Conservation (phyloP, 192 early-diverging fungal species). For the Umbelopsis isabellina region DNA sequence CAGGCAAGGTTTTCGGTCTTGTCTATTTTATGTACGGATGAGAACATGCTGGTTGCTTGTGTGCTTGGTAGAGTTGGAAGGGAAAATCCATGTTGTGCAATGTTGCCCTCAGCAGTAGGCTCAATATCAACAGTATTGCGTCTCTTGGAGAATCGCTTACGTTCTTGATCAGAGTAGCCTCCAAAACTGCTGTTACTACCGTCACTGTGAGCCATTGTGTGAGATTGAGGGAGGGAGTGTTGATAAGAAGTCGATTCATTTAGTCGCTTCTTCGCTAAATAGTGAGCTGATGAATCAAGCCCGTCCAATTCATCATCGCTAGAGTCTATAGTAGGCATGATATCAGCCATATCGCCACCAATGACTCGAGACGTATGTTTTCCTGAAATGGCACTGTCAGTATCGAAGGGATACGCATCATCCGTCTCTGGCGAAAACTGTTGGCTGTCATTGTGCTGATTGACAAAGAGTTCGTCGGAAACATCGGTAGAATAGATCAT, state of each 20-base stretch:
- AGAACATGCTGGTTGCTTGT: constrained; percentile 7
- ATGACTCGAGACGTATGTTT: constrained; percentile 9
- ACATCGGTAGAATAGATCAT: not conserved
- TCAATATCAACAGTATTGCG: constrained; percentile 6
- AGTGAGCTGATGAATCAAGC: not conserved
- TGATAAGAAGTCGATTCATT: not conserved
- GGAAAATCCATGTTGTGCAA: not conserved
- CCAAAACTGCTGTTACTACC: constrained; percentile 10
- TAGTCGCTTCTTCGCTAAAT: not conserved
- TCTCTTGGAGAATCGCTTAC: constrained; percentile 3
- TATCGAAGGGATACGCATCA: not conserved
- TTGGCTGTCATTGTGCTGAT: not conserved
- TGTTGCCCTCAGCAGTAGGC: not conserved
- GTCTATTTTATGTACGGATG: constrained; percentile 8
- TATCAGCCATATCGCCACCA: constrained; percentile 3
- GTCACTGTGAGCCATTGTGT: not conserved
- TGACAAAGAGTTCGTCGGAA: not conserved
- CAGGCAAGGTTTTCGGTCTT: constrained; percentile 4
- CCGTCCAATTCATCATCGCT: constrained; percentile 7
- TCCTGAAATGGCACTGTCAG: constrained; percentile 12
- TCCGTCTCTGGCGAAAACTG: not conserved
- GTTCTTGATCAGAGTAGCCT: constrained; percentile 14
- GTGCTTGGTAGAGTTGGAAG: constrained; percentile 3
- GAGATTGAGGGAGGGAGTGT: not conserved
- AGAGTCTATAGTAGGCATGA: constrained; percentile 11